Evolutionary conservation across 768 basidiomycete genomes (phyloP).

Genomic region (Naganishia antarctica): DNA sequence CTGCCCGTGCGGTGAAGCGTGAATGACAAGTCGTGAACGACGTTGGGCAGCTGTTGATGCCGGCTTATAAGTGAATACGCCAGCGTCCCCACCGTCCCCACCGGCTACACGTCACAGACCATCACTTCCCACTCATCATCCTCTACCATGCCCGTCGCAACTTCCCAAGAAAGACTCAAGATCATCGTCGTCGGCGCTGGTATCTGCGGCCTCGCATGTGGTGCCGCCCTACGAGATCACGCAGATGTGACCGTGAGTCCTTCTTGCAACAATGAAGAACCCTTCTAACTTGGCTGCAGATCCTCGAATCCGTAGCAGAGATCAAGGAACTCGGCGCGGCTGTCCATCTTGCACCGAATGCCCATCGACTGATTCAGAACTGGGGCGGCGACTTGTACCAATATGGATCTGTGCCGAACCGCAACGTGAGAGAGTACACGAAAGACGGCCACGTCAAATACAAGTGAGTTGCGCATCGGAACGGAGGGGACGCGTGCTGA

Average conservation of each 20-base stretch:
- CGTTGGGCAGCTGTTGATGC: too few relatives aligned
- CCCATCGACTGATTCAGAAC: constrained; percentile 16
- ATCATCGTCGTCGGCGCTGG: constrained; percentile 27
- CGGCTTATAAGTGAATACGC: too few relatives aligned
- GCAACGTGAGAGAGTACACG: constrained; percentile 5
- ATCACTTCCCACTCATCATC: too few relatives aligned
- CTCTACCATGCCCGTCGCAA: background rate
- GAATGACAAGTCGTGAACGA: too few relatives aligned
- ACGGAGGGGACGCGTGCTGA: too few relatives aligned
- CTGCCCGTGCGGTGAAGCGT: too few relatives aligned
- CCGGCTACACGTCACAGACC: background rate
- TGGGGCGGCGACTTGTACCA: constrained; percentile 26
- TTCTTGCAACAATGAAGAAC: background rate
- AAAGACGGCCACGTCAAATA: constrained; percentile 7
- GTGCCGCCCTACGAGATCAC: constrained; percentile 16
- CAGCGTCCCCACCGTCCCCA: too few relatives aligned
- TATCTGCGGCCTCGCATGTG: constrained; percentile 26
- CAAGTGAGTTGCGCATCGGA: background rate
- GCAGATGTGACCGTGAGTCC: constrained; percentile 24
- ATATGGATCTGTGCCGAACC: constrained; percentile 7
- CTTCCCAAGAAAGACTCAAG: constrained; percentile 8
- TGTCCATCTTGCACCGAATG: constrained; percentile 30
- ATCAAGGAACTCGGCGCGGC: constrained; percentile 27
- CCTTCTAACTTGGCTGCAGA: background rate
- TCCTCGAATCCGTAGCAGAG: constrained; percentile 12